Evolutionary conservation across 139 green algal species (phyloP).

Genomic region (Volvox africanus): DNA sequence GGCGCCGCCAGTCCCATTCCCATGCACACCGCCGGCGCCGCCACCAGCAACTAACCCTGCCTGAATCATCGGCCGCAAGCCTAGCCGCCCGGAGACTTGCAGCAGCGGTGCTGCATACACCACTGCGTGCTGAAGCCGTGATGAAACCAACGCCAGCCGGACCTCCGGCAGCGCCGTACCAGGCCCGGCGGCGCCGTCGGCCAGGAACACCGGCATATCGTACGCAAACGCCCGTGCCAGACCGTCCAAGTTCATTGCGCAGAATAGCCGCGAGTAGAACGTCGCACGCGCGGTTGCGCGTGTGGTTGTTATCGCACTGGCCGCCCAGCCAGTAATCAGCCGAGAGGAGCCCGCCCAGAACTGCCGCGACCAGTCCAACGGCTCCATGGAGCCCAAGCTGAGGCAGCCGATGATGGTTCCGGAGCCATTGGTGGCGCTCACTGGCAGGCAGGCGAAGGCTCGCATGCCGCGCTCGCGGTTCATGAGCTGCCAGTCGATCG

Average conservation of each 20-base stretch:
- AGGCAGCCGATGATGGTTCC: conserved; percentile 53
- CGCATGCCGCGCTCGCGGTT: conserved; percentile 40
- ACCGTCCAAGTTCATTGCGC: conserved; percentile 25
- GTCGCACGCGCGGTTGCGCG: conserved; percentile 40
- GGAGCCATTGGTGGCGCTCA: conserved; percentile 43
- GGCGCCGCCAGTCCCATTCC: background rate
- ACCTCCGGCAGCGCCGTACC: conserved; percentile 50
- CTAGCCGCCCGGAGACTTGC: conserved; percentile 31
- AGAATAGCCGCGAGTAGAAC: conserved; percentile 54
- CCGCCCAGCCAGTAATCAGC: conserved; percentile 59
- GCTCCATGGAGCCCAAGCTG: conserved; percentile 31
- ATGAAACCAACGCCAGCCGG: conserved; percentile 58
- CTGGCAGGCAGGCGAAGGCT: conserved; percentile 35
- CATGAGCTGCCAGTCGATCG: conserved; percentile 41
- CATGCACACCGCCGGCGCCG: background rate
- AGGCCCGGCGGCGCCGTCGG: conserved; percentile 34
- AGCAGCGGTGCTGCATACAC: conserved; percentile 51
- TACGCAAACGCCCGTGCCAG: conserved; percentile 52
- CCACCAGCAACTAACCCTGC: background rate
- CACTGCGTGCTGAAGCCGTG: conserved; percentile 34
- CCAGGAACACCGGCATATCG: conserved; percentile 51
- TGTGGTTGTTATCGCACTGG: conserved; percentile 53
- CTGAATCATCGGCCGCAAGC: background rate
- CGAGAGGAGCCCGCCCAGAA: conserved; percentile 50
- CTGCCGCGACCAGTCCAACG: conserved; percentile 47